These are phyloP conservation scores for Rhynchospora pubera DNA, from an alignment of 176 grass and related monocot genomes.

Conservation along the genomic window DNA sequence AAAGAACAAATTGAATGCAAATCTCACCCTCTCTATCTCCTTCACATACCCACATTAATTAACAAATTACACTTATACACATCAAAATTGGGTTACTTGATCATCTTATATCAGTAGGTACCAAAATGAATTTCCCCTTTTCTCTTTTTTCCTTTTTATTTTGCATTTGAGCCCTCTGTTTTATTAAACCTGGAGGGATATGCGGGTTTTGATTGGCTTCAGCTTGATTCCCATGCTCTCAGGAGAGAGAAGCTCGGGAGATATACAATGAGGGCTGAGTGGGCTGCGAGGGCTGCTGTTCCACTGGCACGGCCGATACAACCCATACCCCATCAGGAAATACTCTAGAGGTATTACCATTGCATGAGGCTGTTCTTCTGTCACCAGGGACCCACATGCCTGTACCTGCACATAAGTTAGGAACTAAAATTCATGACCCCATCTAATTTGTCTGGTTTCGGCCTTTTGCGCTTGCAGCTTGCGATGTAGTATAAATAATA, in stretches of 20 bases:
- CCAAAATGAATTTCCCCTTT: conserved; percentile 28
- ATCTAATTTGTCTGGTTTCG: neutral
- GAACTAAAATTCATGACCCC: conserved; percentile 1
- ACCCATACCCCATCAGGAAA: conserved; percentile 81
- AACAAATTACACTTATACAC: conserved; percentile 41
- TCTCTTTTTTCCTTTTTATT: conserved; percentile 17
- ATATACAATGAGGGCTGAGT: conserved; percentile 61
- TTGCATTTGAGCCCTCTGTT: conserved; percentile 20
- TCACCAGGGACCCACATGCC: conserved; percentile 75
- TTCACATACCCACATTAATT: conserved; percentile 31
- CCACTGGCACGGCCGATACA: conserved; percentile 58
- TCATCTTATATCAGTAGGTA: conserved; percentile 21
- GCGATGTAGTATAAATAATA: neutral
- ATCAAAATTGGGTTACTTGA: conserved; percentile 42
- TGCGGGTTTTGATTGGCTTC: conserved; percentile 91
- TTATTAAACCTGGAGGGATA: conserved; percentile 39
- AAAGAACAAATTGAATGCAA: conserved; percentile 43
- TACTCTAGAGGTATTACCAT: conserved; percentile 93
- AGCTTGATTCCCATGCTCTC: conserved; percentile 99
- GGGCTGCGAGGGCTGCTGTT: conserved; percentile 66
- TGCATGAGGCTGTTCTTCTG: conserved; percentile 86
- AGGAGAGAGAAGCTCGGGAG: conserved; percentile 80
- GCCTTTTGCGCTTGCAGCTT: neutral
- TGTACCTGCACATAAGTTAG: conserved; percentile 57
- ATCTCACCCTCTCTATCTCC: conserved; percentile 22